Evolutionary conservation across 1,284 basidiomycete species (phyloP), one percentile per base, ranked within the genome.

Genomic region (Ustilago trichophora): DNA sequence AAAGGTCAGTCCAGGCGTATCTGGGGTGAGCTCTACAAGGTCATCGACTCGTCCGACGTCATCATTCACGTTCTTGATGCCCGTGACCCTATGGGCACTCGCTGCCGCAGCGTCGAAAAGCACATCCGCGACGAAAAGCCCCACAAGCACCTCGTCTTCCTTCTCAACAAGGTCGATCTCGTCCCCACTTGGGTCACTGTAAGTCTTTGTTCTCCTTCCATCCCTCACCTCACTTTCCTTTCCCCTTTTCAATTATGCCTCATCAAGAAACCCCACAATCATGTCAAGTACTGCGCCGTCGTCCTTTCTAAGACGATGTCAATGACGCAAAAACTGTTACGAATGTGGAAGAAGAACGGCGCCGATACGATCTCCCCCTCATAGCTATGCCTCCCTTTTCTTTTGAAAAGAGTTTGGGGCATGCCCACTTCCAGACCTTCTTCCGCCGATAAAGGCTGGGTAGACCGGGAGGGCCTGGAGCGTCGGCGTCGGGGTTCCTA

Each of bases 121-220:
- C 97, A 91, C 79, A 86, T 98, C 75, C 88, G 88, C 77, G 98
- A 97, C 83, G 95, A 98, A 83, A 98, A 97, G 83, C 87, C 92
- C 16, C 93, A 96, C 84, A 98, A 98, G 83, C 94, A 98, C 82
- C 88, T 99, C 58, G 92, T 98, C 15, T 89, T 96, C 63, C 87
- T 99, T 42, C 88, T 99, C 74, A 99, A 99, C 86, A 99, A 99
- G 85, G 96, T 96, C 80, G 95, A 98, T 83, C 84, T 98, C 44
- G 94, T 98, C 9, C 96, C 95, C 6, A 97, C 92, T 72, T 99
- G 96, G 96, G 95, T 97, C 37, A 97, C 95, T 25, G 94, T 96
- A 83, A 84, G 92, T 87, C 33, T 38, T 41, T 25, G 32, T 15
- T 27, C 22, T 34, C 33, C 38, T 35, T 40, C 33, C 16, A 27